Evolutionary conservation across 306 rosid genomes (phyloP), one percentile per base, ranked within the genome.

Genomic region (Carpinus fangiana): DNA sequence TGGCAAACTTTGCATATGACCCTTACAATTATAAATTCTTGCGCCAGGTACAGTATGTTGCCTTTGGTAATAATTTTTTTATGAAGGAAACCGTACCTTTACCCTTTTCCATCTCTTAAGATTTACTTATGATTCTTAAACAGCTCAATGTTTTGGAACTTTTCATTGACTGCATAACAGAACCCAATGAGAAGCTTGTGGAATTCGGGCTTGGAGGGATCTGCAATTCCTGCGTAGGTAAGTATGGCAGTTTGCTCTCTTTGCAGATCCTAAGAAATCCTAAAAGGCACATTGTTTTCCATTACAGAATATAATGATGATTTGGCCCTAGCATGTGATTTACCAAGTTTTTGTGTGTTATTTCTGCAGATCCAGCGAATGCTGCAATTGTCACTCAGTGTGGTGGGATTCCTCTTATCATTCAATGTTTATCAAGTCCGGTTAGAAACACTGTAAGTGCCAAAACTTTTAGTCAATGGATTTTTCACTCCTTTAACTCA

Each of bases 1-100:
- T 92, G 84, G 98, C 94, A 21, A 92, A 94, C 90, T 94, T 94
- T 59, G 93, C 97, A 56, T 94, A 94, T 83, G 97, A 94, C 86
- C 98, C 98, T 73, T 94, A 90, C 89, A 94, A 90, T 64, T 92
- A 77, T 74, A 73, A 76, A 81, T 92, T 84, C 87, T 81, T 90
- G 89, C 89, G 93, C 73, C 93, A 92, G 93, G 98, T 94, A 82
- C 43, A 20, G 51, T 60, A 77, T 71, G 28, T 34, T 73, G 74
- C 1, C 68, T 76, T 66, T 28, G 14, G 20, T 38, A 74, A 69
- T 66, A 12, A 20, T 41, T 57, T 67, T 6, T 43, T 18, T 17
- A 53, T 4, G 12, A 5, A 59, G 68, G 77, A 65, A 72, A 38
- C 78, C 69, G n/a, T 66, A 34, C 53, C 18, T 1, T 3, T 72